These are phyloP conservation scores for Capsella rubella DNA, from an alignment of 441 rosid species.

Conservation along the genomic window DNA sequence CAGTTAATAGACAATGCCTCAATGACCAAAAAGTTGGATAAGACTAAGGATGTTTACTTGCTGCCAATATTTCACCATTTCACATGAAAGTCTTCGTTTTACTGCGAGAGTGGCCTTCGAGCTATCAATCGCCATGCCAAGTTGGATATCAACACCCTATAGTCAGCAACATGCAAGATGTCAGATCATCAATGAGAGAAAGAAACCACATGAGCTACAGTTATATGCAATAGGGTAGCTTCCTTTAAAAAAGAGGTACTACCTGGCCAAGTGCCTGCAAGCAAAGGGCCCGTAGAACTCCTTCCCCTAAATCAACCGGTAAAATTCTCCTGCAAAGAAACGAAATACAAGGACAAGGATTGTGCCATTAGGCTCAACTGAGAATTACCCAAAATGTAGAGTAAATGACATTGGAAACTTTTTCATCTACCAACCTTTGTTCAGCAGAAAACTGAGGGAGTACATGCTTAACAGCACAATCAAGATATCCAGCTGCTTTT, in stretches of 20 bases:
- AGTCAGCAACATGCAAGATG: conserved; percentile 36
- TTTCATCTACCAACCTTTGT: conserved; percentile 63
- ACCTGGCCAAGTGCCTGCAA: conserved; percentile 98
- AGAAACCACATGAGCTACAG: conserved; percentile 14
- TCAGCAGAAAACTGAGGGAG: conserved; percentile 85
- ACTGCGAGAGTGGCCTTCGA: conserved; percentile 98
- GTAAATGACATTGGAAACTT: conserved; percentile 12
- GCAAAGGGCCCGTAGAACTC: conserved; percentile 90
- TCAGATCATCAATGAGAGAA: conserved; percentile 27
- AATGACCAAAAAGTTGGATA: not conserved
- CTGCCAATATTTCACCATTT: conserved; percentile 99
- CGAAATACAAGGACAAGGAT: conserved; percentile 14
- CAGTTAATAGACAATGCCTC: not conserved
- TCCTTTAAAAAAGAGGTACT: conserved; percentile 35
- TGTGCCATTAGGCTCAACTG: conserved; percentile 5
- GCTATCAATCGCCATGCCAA: conserved; percentile 97
- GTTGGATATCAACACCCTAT: conserved; percentile 97
- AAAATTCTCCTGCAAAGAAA: conserved; percentile 72
- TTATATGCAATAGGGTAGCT: not conserved
- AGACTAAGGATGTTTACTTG: conserved; percentile 56
- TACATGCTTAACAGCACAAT: conserved; percentile 88
- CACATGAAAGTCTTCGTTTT: conserved; percentile 98
- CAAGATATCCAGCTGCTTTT: conserved; percentile 97
- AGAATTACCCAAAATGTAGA: conserved; percentile 17
- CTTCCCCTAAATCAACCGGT: conserved; percentile 94